Conservation (phyloP, 2,329 filamentous ascomycete genomes). For the Alternaria burnsii region DNA sequence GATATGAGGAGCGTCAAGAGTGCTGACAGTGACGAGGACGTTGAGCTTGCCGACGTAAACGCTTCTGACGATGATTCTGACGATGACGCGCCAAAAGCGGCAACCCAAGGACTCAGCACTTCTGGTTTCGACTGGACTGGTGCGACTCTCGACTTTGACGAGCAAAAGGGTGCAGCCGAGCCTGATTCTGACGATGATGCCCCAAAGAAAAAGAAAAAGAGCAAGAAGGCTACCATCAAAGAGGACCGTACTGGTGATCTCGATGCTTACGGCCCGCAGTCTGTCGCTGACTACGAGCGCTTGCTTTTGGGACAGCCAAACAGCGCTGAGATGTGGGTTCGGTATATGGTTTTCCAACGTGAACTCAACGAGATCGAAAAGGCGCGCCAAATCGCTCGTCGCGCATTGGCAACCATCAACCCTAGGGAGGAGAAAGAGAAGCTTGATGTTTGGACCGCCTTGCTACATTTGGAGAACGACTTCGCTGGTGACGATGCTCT, state of each 20-base stretch:
- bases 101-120: constrained; percentile 66
- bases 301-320: constrained; percentile 91
- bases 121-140: constrained; percentile 91
- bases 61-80: constrained; percentile 47
- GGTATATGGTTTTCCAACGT: constrained; percentile 99
- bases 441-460: constrained; percentile 92
- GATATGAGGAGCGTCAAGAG: constrained; percentile 58
- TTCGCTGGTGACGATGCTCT: constrained; percentile 85
- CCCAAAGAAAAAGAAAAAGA: constrained; percentile 72
- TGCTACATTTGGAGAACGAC: constrained; percentile 91
- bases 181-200: constrained; percentile 62
- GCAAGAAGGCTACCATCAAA: constrained; percentile 77
- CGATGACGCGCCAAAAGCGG: constrained; percentile 20
- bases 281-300: constrained; percentile 90
- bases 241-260: constrained; percentile 92
- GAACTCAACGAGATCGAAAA: constrained; percentile 88
- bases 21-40: constrained; percentile 44
- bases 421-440: constrained; percentile 92
- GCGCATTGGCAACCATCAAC: constrained; percentile 89
- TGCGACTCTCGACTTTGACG: constrained; percentile 60
- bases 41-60: constrained; percentile 44
- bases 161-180: constrained; percentile 64
- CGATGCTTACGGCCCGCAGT: constrained; percentile 86
- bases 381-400: constrained; percentile 87
- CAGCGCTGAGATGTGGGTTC: constrained; percentile 91